A percentile compares a stretch with the other conserved stretches of the same genome.
phyloP scores from a whole-genome alignment of 2,329 filamentous ascomycete species.

The Incumbomyces delicatus region DNA sequence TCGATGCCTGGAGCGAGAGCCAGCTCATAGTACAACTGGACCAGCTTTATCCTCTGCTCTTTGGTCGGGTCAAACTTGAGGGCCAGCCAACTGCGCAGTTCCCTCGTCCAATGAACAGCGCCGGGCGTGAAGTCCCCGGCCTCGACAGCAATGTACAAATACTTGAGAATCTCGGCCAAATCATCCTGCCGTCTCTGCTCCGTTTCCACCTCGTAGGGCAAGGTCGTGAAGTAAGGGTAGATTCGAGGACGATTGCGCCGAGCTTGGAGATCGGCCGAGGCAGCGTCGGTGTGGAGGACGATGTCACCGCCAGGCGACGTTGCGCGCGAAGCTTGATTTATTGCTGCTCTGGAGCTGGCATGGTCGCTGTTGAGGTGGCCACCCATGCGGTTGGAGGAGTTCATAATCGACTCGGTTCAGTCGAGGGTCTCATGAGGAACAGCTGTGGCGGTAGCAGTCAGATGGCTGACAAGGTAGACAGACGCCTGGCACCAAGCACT shows the following conservation, averaged over 20 bases:
- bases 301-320: constrained; percentile 63
- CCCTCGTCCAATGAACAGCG: constrained; percentile 91
- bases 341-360: constrained; percentile 25
- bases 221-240: constrained; percentile 81
- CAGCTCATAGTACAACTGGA: constrained; percentile 90
- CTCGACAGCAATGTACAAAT: constrained; percentile 83
- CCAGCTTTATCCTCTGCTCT: constrained; percentile 70
- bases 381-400: constrained; percentile 2
- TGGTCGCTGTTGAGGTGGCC: neutral
- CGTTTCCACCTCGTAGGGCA: constrained; percentile 82
- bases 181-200: constrained; percentile 67
- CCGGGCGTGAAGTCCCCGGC: constrained; percentile 91
- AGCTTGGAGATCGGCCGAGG: constrained; percentile 43
- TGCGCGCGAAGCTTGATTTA: constrained; percentile 64
- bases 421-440: constrained; percentile 3
- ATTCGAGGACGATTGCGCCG: constrained; percentile 71
- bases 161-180: constrained; percentile 78
- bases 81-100: constrained; percentile 87
- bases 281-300: constrained; percentile 39
- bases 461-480: neutral
- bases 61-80: constrained; percentile 95
- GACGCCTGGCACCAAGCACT: neutral
- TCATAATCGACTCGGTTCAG: constrained; percentile 3
- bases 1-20: constrained; percentile 84
- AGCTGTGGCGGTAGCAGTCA: neutral